Percentiles rank a stretch among this genome's conserved stretches.
Conservation (phyloP, 768 basidiomycete species). For the Kwoniella sp. region DNA sequence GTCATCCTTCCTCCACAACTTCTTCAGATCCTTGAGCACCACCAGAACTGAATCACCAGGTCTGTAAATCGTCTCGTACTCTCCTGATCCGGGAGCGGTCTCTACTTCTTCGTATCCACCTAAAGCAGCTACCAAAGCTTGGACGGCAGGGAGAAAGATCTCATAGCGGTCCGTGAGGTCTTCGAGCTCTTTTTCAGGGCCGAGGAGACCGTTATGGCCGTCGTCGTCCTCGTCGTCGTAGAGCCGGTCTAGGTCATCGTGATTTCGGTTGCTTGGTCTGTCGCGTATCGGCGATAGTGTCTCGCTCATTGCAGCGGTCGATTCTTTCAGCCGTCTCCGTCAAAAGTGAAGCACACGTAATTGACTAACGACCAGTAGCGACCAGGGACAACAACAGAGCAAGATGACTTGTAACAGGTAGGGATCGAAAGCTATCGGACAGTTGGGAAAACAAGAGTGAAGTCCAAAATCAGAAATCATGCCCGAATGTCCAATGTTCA, state of each 20-base stretch:
- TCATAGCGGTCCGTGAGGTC: constrained; percentile 37
- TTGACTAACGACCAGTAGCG: too few relatives aligned
- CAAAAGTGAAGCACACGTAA: too few relatives aligned
- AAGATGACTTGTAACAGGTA: too few relatives aligned
- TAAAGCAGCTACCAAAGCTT: constrained; percentile 53
- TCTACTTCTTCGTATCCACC: constrained; percentile 56
- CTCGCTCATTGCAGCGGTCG: background rate
- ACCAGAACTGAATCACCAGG: constrained; percentile 56
- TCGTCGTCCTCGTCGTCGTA: background rate
- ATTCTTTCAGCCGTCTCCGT: too few relatives aligned
- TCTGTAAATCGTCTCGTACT: constrained; percentile 49
- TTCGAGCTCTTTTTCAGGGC: background rate
- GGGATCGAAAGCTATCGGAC: too few relatives aligned
- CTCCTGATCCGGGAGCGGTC: constrained; percentile 21
- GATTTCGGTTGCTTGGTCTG: background rate
- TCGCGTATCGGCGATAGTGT: background rate
- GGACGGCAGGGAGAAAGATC: constrained; percentile 55
- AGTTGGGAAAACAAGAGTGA: too few relatives aligned
- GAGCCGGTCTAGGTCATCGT: constrained; percentile 7
- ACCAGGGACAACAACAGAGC: too few relatives aligned
- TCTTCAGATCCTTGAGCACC: constrained; percentile 83
- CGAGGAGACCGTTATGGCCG: background rate
- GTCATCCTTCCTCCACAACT: constrained; percentile 94
- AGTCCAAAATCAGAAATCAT: too few relatives aligned
- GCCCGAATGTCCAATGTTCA: too few relatives aligned